Percentiles rank a stretch among this genome's conserved stretches.
Conservation (phyloP, 176 grass and related monocot species). For the Eleusine coracana region DNA sequence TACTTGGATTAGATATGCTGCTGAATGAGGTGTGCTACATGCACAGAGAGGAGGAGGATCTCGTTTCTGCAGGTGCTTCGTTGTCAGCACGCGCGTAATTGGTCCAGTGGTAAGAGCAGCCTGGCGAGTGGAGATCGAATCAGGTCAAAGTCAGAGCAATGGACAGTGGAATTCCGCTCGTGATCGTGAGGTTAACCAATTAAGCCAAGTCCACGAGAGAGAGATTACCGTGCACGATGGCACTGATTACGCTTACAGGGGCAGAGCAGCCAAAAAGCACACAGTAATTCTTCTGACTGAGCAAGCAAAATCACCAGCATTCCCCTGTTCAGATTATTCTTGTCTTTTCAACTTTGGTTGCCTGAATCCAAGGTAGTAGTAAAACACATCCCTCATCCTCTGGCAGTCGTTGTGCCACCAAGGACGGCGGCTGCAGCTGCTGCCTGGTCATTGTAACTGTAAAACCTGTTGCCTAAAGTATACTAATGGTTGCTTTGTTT, state of each 20-base stretch:
- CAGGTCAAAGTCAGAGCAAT: neutral
- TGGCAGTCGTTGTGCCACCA: neutral
- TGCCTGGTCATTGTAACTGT: neutral
- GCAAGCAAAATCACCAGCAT: neutral
- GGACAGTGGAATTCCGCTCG: neutral
- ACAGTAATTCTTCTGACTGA: neutral
- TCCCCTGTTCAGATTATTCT: neutral
- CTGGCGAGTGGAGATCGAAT: too few species aligned
- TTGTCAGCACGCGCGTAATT: neutral
- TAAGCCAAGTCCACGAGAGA: too few species aligned
- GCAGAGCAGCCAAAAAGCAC: too few species aligned
- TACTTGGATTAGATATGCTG: neutral
- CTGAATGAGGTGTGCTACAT: neutral
- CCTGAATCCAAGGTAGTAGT: too few species aligned
- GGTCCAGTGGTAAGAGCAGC: neutral
- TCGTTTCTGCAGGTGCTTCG: neutral
- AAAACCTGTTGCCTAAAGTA: neutral
- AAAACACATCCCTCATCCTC: too few species aligned
- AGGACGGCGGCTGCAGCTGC: neutral
- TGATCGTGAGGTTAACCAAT: too few species aligned
- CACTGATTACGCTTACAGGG: neutral
- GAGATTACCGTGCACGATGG: neutral
- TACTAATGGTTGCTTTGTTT: neutral
- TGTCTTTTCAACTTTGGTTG: neutral
- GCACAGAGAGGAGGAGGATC: neutral